A percentile compares a stretch with the other conserved stretches of the same genome.
These are phyloP conservation scores for Solanum tacnaense DNA, from an alignment of 257 asterid species.

Conservation along the genomic window DNA sequence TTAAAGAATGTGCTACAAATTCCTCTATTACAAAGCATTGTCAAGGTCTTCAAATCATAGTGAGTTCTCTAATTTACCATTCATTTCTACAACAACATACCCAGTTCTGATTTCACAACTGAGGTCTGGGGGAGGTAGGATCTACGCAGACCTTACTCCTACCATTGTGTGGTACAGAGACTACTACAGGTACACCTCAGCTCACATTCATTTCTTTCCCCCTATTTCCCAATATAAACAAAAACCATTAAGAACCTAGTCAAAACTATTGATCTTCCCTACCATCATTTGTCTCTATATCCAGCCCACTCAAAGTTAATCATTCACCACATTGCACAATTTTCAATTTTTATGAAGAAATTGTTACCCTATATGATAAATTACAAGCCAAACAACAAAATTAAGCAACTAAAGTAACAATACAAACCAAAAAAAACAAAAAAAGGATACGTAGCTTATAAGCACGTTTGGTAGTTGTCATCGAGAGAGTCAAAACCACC, in stretches of 20 bases:
- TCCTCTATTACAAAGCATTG: conserved; percentile 52
- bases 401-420: not conserved
- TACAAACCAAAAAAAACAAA: not conserved
- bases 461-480: conserved; percentile 90
- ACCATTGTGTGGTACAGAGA: not conserved
- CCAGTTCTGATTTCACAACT: not conserved
- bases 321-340: not conserved
- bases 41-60: conserved; percentile 43
- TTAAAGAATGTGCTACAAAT: conserved; percentile 93
- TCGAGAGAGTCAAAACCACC: conserved; percentile 1
- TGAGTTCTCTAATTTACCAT: not conserved
- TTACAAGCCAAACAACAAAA: not conserved
- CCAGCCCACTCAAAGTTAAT: not conserved
- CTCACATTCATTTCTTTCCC: not conserved
- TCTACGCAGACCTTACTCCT: not conserved
- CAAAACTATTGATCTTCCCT: not conserved
- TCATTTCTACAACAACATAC: not conserved
- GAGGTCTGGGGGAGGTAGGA: not conserved
- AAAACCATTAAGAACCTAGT: not conserved
- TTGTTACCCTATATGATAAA: not conserved
- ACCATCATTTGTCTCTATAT: not conserved
- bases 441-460: conserved; percentile 98
- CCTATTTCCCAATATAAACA: not conserved
- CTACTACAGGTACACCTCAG: not conserved
- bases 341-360: not conserved